These are phyloP conservation scores for Paraconiothyrium sp. DNA, from an alignment of 2,329 filamentous ascomycete species.

Conservation along the genomic window DNA sequence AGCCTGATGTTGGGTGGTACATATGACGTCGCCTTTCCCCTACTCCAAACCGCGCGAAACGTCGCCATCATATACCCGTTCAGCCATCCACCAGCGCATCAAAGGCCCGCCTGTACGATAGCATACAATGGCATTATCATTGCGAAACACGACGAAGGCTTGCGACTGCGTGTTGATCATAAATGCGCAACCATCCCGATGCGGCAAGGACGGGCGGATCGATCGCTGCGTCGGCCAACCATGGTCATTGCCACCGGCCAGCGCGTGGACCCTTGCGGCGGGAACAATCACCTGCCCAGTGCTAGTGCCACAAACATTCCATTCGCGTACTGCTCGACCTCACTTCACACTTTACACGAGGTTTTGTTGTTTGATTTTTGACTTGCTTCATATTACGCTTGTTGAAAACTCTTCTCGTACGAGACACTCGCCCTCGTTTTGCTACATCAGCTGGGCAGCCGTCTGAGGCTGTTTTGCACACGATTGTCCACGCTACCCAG, in stretches of 20 bases:
- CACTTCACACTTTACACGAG: not conserved
- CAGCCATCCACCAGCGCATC: not conserved
- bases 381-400: not conserved
- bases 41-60: not conserved
- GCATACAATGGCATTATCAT: not conserved
- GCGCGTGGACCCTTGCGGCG: conserved; percentile 16
- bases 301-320: conserved; percentile 2
- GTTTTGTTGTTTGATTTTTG: not conserved
- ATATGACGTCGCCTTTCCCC: not conserved
- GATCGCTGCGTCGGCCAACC: conserved; percentile 15
- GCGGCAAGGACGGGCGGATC: conserved; percentile 19
- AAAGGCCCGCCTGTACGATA: not conserved
- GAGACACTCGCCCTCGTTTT: not conserved
- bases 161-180: conserved; percentile 1
- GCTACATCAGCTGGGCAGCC: not conserved
- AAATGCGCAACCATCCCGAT: conserved; percentile 13
- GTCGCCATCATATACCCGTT: not conserved
- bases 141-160: not conserved
- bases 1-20: conserved; percentile 1
- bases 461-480: not conserved
- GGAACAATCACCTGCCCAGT: conserved; percentile 16
- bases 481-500: not conserved
- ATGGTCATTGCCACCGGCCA: conserved; percentile 16
- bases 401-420: not conserved
- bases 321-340: not conserved